phyloP scores from a whole-genome alignment of 2,329 filamentous ascomycete genomes.

The Xylaria arbuscula region DNA sequence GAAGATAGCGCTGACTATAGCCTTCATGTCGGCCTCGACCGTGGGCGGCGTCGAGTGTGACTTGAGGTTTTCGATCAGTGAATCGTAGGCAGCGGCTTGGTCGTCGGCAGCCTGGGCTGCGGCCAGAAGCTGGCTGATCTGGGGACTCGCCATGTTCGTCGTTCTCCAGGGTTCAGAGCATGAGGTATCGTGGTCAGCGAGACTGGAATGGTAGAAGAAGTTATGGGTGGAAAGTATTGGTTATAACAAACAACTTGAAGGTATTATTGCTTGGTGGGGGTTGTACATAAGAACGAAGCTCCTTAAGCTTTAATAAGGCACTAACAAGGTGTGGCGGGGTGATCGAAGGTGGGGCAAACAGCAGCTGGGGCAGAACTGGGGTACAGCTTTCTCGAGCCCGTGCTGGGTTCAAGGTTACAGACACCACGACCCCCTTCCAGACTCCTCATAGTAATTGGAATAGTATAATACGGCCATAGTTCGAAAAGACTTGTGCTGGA shows the following conservation, averaged over 20 bases:
- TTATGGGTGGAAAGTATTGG: background rate
- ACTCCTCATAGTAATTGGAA: too few relatives aligned
- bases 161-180: slow-evolving; percentile 5
- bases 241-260: too few relatives aligned
- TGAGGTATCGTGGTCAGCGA: background rate
- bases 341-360: slow-evolving; percentile 16
- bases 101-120: slow-evolving; percentile 55
- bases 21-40: slow-evolving; percentile 68
- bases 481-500: too few relatives aligned
- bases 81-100: slow-evolving; percentile 59
- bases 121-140: slow-evolving; percentile 58
- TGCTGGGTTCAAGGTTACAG: background rate
- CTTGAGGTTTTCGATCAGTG: slow-evolving; percentile 58
- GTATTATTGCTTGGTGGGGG: background rate
- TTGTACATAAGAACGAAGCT: slow-evolving; percentile 7
- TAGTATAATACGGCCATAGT: too few relatives aligned
- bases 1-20: slow-evolving; percentile 75
- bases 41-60: slow-evolving; percentile 55
- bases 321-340: background rate
- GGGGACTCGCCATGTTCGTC: slow-evolving; percentile 46
- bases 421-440: too few relatives aligned
- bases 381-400: background rate
- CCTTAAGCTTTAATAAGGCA: background rate
- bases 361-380: background rate
- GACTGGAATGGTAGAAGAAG: background rate